These are phyloP conservation scores for Ambrosiella beaveri DNA, from an alignment of 2,329 filamentous ascomycete species.

Conservation along the genomic window DNA sequence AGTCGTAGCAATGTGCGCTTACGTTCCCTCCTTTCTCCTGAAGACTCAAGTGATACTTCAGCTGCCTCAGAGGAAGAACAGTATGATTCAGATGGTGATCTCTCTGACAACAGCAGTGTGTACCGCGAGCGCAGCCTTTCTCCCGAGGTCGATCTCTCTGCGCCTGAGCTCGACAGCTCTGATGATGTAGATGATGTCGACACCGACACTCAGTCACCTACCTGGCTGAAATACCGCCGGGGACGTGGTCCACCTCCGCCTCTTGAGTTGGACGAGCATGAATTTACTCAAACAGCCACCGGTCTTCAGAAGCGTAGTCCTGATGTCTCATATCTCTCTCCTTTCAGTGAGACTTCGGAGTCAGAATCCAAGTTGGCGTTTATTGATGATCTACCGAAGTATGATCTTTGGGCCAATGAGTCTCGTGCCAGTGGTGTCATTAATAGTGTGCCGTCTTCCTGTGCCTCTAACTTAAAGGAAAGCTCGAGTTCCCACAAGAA, in stretches of 20 bases:
- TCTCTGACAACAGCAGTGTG: slow-evolving; percentile 26
- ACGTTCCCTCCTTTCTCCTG: slow-evolving; percentile 59
- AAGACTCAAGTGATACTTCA: slow-evolving; percentile 53
- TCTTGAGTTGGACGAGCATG: slow-evolving; percentile 83
- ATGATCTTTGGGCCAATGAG: slow-evolving; percentile 14
- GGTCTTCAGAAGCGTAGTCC: slow-evolving; percentile 55
- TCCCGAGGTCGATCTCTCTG: slow-evolving; percentile 81
- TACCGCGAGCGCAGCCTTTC: slow-evolving; percentile 66
- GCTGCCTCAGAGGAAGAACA: slow-evolving; percentile 21
- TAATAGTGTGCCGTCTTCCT: slow-evolving; percentile 14
- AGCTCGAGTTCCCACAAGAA: slow-evolving; percentile 18
- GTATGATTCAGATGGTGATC: slow-evolving; percentile 42
- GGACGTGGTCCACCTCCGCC: slow-evolving; percentile 65
- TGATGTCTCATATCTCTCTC: slow-evolving; percentile 23
- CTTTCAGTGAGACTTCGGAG: slow-evolving; percentile 5
- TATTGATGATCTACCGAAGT: slow-evolving; percentile 24
- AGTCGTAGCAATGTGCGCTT: background rate
- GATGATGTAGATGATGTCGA: slow-evolving; percentile 43
- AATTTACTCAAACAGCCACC: slow-evolving; percentile 90
- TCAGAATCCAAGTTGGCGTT: slow-evolving; percentile 20
- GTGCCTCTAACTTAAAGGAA: background rate
- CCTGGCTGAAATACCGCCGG: slow-evolving; percentile 20
- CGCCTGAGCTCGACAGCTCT: slow-evolving; percentile 54
- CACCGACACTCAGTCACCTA: slow-evolving; percentile 30
- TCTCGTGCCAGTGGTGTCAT: slow-evolving; percentile 21